Evolutionary conservation across 768 basidiomycete genomes (phyloP), one percentile per base, ranked within the genome.

Genomic region (Boletus sp.): DNA sequence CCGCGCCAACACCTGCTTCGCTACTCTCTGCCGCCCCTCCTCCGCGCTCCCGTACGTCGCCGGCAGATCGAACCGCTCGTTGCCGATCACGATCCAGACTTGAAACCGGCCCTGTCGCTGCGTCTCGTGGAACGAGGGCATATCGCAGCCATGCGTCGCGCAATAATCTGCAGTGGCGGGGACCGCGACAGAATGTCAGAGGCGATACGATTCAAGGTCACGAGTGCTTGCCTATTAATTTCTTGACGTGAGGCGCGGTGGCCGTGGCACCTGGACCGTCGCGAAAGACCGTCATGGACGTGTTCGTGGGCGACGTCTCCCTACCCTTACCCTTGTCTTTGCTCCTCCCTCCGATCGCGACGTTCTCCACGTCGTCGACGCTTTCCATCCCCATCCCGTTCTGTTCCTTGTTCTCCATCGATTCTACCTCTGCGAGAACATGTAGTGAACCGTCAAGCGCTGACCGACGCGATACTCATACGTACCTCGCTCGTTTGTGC

Each of bases 31-130:
- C 41, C 73, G 64, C 17, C 79, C 80, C 58, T 77, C 75, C 36
- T 70, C 71, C 36, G 72, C 60, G 30, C 65, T 77, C 32, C 55
- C 53, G 56, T 78, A 81, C 28, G 66, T 71, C 46, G 69, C 70
- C 14, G 71, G 78, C n/a, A 80, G 69, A 62, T 80, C 78, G 46
- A 77, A 73, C 24, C 75, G 73, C 45, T 78, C 76, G 35, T 69
- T 71, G 17, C 76, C 77, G 41, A 80, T 73, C 55, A 78, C 69
- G n/a, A 80, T 75, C 80, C 80, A 81, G 5, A 78, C 78, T 35
- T 73, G 76, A 52, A 73, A 76, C 12, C 50, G 60, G 20, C 46
- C 52, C 24, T 59, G 46, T 1, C 18, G 39, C 35, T 55, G 52
- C 59, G 71, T 66, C 47, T 75, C 61, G 45, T 71, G 66, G 52